Conservation (phyloP, 805 yeast genomes). For the Ogataea chonburiensis region DNA sequence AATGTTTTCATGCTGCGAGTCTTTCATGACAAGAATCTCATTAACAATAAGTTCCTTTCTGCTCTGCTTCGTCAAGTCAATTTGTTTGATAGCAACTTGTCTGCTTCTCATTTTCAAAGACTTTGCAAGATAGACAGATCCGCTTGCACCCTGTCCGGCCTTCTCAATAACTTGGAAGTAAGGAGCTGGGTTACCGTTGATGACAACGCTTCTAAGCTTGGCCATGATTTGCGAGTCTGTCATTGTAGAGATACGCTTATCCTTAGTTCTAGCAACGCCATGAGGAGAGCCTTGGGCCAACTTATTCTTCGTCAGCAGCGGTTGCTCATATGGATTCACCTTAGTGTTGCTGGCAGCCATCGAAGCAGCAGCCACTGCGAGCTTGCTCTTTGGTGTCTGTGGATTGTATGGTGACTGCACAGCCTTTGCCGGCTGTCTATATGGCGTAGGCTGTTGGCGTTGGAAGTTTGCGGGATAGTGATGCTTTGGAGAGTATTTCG, state of each 20-base stretch:
- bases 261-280: slow-evolving; percentile 31
- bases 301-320: slow-evolving; percentile 32
- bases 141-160: slow-evolving; percentile 98
- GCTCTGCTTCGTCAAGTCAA: slow-evolving; percentile 88
- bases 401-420: slow-evolving; percentile 12
- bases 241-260: slow-evolving; percentile 58
- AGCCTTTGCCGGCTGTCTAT: slow-evolving; percentile 9
- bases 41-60: slow-evolving; percentile 92
- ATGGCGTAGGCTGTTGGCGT: slow-evolving; percentile 21
- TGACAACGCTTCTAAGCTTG: slow-evolving; percentile 78
- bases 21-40: slow-evolving; percentile 96
- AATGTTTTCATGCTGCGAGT: slow-evolving; percentile 89
- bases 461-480: slow-evolving; percentile 23
- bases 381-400: slow-evolving; percentile 18
- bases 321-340: slow-evolving; percentile 20
- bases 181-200: slow-evolving; percentile 82
- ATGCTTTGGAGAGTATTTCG: slow-evolving; percentile 11
- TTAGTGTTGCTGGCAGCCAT: slow-evolving; percentile 21
- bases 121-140: slow-evolving; percentile 88
- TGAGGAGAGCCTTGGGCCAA: slow-evolving; percentile 23
- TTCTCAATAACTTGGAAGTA: slow-evolving; percentile 72
- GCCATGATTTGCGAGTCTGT: slow-evolving; percentile 87
- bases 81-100: slow-evolving; percentile 94
- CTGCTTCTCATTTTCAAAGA: slow-evolving; percentile 48
- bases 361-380: slow-evolving; percentile 39